Conservation (phyloP, 1,284 basidiomycete species). For the Rhodofomes roseus region DNA sequence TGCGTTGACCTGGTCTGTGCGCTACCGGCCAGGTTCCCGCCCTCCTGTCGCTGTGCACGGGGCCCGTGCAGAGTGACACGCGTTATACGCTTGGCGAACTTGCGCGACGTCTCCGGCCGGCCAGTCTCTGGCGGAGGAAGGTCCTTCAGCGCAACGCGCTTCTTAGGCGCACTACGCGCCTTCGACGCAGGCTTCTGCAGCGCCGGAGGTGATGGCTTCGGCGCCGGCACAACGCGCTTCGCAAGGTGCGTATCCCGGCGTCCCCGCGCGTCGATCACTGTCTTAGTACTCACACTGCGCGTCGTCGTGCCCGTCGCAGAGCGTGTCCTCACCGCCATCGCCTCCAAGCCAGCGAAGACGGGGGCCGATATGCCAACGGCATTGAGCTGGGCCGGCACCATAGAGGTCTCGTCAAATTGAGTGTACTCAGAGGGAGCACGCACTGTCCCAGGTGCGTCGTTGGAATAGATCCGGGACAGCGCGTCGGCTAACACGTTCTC, state of each 20-base stretch:
- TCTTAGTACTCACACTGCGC: too few species aligned
- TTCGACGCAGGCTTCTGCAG: neutral
- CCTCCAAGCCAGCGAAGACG: slow-evolving; percentile 2
- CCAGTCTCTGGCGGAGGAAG: slow-evolving; percentile 5
- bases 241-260: too few species aligned
- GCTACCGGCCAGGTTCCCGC: neutral
- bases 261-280: too few species aligned
- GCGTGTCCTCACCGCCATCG: neutral
- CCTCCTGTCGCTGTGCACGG: slow-evolving; percentile 7
- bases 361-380: neutral
- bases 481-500: slow-evolving; percentile 23
- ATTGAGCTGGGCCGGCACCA: neutral
- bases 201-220: neutral
- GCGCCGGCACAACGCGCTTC: too few species aligned
- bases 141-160: too few species aligned
- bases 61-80: slow-evolving; percentile 10
- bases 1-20: neutral
- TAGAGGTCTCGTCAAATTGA: neutral
- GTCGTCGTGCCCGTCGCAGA: neutral
- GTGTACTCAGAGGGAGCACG: slow-evolving; percentile 23
- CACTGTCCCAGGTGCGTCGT: slow-evolving; percentile 23
- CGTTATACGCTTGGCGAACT: slow-evolving; percentile 9
- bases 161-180: neutral
- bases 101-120: slow-evolving; percentile 6
- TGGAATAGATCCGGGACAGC: slow-evolving; percentile 32